phyloP scores from a whole-genome alignment of 257 asterid species.

The Asclepias syriaca region DNA sequence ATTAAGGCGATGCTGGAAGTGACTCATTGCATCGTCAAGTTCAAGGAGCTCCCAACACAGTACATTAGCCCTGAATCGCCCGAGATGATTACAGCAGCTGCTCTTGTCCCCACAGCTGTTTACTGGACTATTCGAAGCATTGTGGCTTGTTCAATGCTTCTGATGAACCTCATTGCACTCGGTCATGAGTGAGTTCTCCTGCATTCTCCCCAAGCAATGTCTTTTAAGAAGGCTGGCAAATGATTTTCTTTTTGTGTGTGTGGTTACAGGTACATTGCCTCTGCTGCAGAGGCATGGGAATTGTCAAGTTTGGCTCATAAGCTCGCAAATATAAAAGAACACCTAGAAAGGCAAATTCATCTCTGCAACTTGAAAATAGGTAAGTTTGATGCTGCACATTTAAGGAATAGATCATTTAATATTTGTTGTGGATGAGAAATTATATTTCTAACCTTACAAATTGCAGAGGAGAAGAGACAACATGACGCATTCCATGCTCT shows the following conservation, averaged over 20 bases:
- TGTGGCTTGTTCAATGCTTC: slow-evolving; percentile 49
- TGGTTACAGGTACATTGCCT: slow-evolving; percentile 11
- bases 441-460: neutral
- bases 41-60: slow-evolving; percentile 29
- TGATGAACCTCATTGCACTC: slow-evolving; percentile 58
- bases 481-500: slow-evolving; percentile 20
- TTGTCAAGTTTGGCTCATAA: slow-evolving; percentile 26
- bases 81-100: slow-evolving; percentile 20
- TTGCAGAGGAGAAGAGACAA: slow-evolving; percentile 28
- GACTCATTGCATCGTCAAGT: slow-evolving; percentile 26
- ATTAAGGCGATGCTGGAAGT: slow-evolving; percentile 30
- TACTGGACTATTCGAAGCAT: slow-evolving; percentile 68
- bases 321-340: slow-evolving; percentile 21
- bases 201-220: neutral
- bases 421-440: neutral
- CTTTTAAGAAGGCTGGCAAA: neutral
- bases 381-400: neutral
- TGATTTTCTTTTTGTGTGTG: neutral
- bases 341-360: slow-evolving; percentile 17
- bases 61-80: slow-evolving; percentile 21
- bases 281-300: slow-evolving; percentile 29
- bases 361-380: slow-evolving; percentile 21
- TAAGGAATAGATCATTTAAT: neutral
- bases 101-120: slow-evolving; percentile 39
- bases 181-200: slow-evolving; percentile 60